phyloP scores from a whole-genome alignment of 148 eudicot species.

The Bassia scoparia region DNA sequence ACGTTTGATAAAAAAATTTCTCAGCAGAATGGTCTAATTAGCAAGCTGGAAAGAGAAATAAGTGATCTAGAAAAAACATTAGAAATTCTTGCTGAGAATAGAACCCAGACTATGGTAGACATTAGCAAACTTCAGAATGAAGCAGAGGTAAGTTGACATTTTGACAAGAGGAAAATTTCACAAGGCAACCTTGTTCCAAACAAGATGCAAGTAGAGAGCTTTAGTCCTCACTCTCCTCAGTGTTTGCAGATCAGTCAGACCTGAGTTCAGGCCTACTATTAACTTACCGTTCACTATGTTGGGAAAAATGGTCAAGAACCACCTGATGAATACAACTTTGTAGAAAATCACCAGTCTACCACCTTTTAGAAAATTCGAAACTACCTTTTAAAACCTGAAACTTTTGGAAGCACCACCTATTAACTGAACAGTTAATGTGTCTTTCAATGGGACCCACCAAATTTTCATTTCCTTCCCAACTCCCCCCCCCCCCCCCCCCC shows the following conservation, averaged over 20 bases:
- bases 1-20: slow-evolving; percentile 63
- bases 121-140: slow-evolving; percentile 75
- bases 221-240: not conserved
- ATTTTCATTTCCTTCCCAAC: not conserved
- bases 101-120: slow-evolving; percentile 35
- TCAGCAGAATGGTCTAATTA: slow-evolving; percentile 40
- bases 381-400: too few species aligned
- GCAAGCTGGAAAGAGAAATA: slow-evolving; percentile 63
- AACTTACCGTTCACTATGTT: not conserved
- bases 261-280: not conserved
- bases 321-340: too few species aligned
- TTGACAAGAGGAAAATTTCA: not conserved
- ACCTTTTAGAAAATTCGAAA: not conserved
- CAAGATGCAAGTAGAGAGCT: not conserved
- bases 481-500: too few species aligned
- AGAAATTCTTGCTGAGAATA: slow-evolving; percentile 25
- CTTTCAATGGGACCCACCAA: too few species aligned
- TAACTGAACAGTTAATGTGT: too few species aligned
- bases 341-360: too few species aligned
- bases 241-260: not conserved
- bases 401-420: too few species aligned
- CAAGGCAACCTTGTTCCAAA: not conserved
- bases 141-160: slow-evolving; percentile 48
- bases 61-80: slow-evolving; percentile 43
- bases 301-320: too few species aligned